Percentiles rank a stretch among this genome's conserved stretches.
These are phyloP conservation scores for Chaetomium sp. DNA, from an alignment of 2,329 filamentous ascomycete species.

Conservation along the genomic window DNA sequence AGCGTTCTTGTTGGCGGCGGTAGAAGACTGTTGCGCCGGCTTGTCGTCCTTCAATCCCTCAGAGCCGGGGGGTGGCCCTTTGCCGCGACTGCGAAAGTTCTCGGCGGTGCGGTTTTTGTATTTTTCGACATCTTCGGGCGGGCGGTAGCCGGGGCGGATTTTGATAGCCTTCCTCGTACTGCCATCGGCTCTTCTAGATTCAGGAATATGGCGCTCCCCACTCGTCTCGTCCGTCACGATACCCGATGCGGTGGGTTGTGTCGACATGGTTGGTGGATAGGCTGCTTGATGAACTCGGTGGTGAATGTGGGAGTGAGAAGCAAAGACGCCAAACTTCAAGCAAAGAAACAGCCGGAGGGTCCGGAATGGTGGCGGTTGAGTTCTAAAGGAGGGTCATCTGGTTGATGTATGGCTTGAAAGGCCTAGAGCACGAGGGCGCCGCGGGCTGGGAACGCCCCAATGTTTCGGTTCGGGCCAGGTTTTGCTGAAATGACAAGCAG, in stretches of 20 bases:
- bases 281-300: background rate
- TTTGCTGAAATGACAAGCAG: background rate
- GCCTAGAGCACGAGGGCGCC: too few relatives aligned
- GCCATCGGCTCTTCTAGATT: conserved; percentile 80
- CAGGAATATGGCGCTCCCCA: conserved; percentile 83
- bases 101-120: conserved; percentile 92
- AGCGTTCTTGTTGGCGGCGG: conserved; percentile 74
- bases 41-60: conserved; percentile 48
- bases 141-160: conserved; percentile 86
- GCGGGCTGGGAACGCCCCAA: background rate
- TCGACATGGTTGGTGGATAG: conserved; percentile 35
- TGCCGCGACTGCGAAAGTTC: conserved; percentile 69
- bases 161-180: conserved; percentile 91
- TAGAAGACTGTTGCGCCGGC: conserved; percentile 33
- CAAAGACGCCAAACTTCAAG: background rate
- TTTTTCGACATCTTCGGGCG: conserved; percentile 89
- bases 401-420: too few relatives aligned
- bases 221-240: conserved; percentile 69
- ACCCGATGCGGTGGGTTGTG: conserved; percentile 54
- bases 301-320: background rate
- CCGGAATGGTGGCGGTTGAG: too few relatives aligned
- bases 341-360: too few relatives aligned
- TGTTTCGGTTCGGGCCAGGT: background rate
- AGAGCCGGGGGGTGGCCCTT: conserved; percentile 69
- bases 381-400: too few relatives aligned